Base-by-base conservation (phyloP, 148 eudicot species). In the Nepenthes gracilis region DNA sequence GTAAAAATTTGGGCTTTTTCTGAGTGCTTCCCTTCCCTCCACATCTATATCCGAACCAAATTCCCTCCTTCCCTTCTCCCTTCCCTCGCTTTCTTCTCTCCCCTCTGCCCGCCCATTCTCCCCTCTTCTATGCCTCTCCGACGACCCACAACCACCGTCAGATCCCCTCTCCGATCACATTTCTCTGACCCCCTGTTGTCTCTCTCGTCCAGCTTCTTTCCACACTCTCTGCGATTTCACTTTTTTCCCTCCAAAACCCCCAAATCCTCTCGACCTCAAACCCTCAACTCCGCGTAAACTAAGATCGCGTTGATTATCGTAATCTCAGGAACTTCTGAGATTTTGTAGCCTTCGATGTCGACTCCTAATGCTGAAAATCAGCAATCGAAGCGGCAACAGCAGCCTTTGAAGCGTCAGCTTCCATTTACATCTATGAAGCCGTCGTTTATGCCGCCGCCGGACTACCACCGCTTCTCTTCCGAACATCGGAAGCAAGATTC, bases 11-110 rank as follows among this genome's bases (percentile, higher is more conserved):
- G 35, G 54, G 65, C 56, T 47, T 62, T 51, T 62, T 35, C 34
- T 36, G 57, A 54, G 64, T 64, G 64, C 74, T 85, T 88, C 96
- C 23, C 23, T 23, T 23, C 23, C 92, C 96, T 88, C 96, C 96
- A 88, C 23, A 85, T 80, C 82, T 66, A 69, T 80, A 89, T 85
- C 93, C 85, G 82, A 89, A 89, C 87, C 87, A 81, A 85, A 89
- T 83, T 89, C 85, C 96, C 90, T 23, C 23, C 23, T 23, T 23
- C 23, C 23, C 23, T 23, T 23, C 23, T 23, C 23, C 23, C 23
- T 23, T 23, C 23, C 23, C 23, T 23, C 23, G 23, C 23, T 23
- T 23, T 23, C 23, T 23, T 23, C 23, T 23, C 23, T 23, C 23
- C 6, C 15, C 32, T 52, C 23, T 23, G 15, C 32, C 23, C 32